Evolutionary conservation across 177 flowering plant species (phyloP).

Genomic region (Vitis hybrid): DNA sequence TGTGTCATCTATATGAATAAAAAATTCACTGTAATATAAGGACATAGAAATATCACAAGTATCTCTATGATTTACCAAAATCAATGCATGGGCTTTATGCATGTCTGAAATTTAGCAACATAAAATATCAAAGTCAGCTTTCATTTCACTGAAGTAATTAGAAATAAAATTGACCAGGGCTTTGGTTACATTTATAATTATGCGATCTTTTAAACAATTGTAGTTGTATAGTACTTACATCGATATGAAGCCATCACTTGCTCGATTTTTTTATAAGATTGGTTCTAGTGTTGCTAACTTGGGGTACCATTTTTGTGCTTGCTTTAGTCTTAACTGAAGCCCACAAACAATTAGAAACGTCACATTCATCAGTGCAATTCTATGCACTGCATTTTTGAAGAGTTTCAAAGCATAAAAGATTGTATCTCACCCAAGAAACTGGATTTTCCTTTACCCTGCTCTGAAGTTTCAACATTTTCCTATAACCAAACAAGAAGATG

Average conservation of each 20-base stretch:
- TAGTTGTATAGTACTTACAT: slow-evolving; percentile 36
- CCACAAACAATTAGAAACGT: slow-evolving; percentile 6
- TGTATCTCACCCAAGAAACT: slow-evolving; percentile 30
- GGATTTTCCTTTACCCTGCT: slow-evolving; percentile 20
- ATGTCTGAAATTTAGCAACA: too few species aligned
- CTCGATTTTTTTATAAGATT: slow-evolving; percentile 33
- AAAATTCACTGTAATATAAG: too few species aligned
- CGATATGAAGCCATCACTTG: slow-evolving; percentile 45
- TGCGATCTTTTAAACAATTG: background rate
- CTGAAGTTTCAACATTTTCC: slow-evolving; percentile 31
- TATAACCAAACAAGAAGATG: slow-evolving; percentile 16
- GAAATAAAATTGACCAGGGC: background rate
- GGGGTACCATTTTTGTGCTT: slow-evolving; percentile 30
- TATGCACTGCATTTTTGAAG: background rate
- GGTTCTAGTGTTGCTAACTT: slow-evolving; percentile 29
- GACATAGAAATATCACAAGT: too few species aligned
- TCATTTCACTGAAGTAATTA: background rate
- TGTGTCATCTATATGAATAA: too few species aligned
- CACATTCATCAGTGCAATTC: background rate
- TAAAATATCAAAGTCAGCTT: background rate
- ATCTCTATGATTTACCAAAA: too few species aligned
- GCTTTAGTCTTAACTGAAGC: slow-evolving; percentile 42
- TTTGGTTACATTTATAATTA: background rate
- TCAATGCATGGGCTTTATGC: too few species aligned
- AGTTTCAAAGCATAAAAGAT: background rate